A percentile compares a stretch with the other conserved stretches of the same genome.
Evolutionary conservation across 1,284 basidiomycete genomes (phyloP).

Genomic region (Trichosporon asahii): DNA sequence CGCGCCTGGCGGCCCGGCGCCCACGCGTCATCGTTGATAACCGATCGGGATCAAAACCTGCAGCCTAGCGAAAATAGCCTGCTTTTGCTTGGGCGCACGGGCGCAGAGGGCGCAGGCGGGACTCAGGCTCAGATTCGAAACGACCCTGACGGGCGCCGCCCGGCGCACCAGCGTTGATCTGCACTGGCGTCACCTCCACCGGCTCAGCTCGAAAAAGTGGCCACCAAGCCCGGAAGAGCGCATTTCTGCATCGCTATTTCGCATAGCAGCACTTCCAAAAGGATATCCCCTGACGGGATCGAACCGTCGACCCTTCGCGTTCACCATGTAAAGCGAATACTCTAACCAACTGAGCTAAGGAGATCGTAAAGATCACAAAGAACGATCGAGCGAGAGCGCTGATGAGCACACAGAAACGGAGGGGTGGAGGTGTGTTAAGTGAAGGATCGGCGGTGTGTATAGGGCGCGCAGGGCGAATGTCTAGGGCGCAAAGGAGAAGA

Average conservation of each 20-base stretch:
- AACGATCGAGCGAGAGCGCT: not conserved
- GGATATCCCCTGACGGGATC: constrained; percentile 4
- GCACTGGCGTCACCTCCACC: not conserved
- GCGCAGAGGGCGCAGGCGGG: not conserved
- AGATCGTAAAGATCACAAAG: not conserved
- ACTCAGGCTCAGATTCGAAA: not conserved
- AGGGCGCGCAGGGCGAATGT: not conserved
- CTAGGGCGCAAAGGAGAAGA: not conserved
- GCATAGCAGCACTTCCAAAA: not conserved
- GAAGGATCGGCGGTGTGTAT: not conserved
- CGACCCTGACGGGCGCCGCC: not conserved
- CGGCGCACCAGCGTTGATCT: not conserved
- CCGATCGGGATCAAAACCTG: constrained; percentile 10
- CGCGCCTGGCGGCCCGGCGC: not conserved
- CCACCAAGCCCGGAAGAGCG: not conserved
- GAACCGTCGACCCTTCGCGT: not conserved
- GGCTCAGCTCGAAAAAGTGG: not conserved
- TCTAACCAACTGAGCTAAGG: constrained; percentile 8
- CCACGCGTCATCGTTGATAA: constrained; percentile 7
- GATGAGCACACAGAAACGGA: not conserved
- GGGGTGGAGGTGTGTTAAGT: not conserved
- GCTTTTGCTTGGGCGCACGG: not conserved
- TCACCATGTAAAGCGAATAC: not conserved
- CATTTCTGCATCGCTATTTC: not conserved
- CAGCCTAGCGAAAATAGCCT: not conserved